A percentile compares a stretch with the other conserved stretches of the same genome.
Conservation (phyloP, 495 filamentous ascomycete genomes). For the Trichoderma asperelloides region DNA sequence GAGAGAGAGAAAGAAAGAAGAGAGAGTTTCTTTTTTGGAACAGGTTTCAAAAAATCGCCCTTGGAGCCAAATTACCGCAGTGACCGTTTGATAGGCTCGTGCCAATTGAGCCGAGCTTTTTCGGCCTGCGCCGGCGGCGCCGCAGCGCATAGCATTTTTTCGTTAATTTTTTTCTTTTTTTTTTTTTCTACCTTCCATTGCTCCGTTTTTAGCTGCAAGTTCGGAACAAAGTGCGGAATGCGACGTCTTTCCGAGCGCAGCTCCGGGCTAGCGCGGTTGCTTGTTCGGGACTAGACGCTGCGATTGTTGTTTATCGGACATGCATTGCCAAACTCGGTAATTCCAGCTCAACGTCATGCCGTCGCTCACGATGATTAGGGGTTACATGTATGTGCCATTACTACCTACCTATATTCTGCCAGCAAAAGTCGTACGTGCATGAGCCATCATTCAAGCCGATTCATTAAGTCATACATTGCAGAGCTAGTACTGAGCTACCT, state of each 20-base stretch:
- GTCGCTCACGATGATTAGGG: too few species aligned
- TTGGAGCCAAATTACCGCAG: slow-evolving; percentile 5
- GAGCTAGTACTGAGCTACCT: too few species aligned
- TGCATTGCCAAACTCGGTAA: neutral
- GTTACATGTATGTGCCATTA: too few species aligned
- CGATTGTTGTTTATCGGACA: neutral
- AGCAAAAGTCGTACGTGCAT: too few species aligned
- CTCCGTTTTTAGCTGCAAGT: neutral
- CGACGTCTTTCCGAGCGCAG: slow-evolving; percentile 6
- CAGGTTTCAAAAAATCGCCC: neutral
- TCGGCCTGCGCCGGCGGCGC: slow-evolving; percentile 7
- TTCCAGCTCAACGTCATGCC: neutral
- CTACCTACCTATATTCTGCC: too few species aligned
- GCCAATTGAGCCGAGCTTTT: slow-evolving; percentile 5
- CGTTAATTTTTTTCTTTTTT: neutral
- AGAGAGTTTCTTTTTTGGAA: neutral
- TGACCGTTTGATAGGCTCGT: neutral
- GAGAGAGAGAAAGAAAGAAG: neutral
- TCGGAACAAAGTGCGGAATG: neutral
- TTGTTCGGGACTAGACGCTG: neutral
- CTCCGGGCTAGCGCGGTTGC: neutral
- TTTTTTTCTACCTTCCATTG: neutral
- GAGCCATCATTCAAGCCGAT: too few species aligned
- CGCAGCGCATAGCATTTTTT: neutral
- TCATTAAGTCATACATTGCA: too few species aligned